phyloP scores from a whole-genome alignment of 148 eudicot species.

The Pharnaceum exiguum region DNA sequence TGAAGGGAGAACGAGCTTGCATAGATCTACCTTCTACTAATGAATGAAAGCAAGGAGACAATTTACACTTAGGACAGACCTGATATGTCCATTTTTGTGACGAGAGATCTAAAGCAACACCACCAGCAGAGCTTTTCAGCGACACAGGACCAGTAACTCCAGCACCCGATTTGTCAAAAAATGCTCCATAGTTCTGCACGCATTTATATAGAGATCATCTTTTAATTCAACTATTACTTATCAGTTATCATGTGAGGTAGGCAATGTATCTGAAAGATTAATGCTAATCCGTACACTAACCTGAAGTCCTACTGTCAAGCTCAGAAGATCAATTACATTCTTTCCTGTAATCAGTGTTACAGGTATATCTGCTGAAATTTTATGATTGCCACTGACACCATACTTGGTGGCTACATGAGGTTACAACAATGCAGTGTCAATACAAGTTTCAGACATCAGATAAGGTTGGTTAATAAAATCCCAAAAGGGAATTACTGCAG shows the following conservation, averaged over 20 bases:
- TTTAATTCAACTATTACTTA: neutral
- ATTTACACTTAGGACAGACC: conserved; percentile 29
- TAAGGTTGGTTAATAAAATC: neutral
- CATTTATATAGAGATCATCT: neutral
- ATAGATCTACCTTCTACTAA: too few species aligned
- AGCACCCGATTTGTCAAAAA: conserved; percentile 59
- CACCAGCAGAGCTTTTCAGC: conserved; percentile 50
- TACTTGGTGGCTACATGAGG: conserved; percentile 27
- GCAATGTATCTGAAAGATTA: neutral
- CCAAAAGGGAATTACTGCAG: neutral
- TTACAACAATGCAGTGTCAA: neutral
- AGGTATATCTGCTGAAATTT: conserved; percentile 48
- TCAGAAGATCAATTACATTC: conserved; percentile 72
- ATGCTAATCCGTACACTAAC: conserved; percentile 28
- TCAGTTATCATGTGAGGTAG: neutral
- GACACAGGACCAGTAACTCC: conserved; percentile 80
- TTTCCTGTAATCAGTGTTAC: conserved; percentile 46
- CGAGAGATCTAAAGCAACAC: conserved; percentile 52
- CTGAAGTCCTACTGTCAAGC: conserved; percentile 95
- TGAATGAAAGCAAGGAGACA: neutral
- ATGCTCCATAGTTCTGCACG: conserved; percentile 81
- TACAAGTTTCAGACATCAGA: neutral
- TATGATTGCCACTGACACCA: conserved; percentile 33
- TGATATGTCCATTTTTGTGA: conserved; percentile 86
- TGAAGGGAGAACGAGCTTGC: too few species aligned